Evolutionary conservation across 2,329 filamentous ascomycete species (phyloP), one percentile per base, ranked within the genome.

Genomic region (Sarocladium brachiariae): DNA sequence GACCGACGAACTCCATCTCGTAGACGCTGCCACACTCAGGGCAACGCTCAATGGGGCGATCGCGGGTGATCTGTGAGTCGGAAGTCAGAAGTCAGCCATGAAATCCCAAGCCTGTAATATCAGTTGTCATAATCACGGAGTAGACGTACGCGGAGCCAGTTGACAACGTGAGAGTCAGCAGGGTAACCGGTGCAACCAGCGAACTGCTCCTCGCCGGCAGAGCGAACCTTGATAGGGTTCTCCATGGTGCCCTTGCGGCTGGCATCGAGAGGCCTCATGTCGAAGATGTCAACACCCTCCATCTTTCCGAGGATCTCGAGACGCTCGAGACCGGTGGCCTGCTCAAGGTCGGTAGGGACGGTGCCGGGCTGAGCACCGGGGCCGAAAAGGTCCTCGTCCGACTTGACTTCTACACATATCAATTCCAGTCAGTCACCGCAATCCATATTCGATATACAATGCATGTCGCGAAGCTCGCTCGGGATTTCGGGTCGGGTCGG

Each of bases 231-330:
- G 67, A 99, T 95, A 61, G 93, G 93, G 74, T 96, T 77, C 58
- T 95, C 80, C 65, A 96, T 70, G 54, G 93, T 97, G 88, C 92
- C 92, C 72, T 81, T 81, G 67, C 93, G 85, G 70, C 87, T 93
- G 57, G 92, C 79, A 70, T 97, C 93, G 62, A 99, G 82, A 57
- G 93, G 93, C 72, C 83, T 86, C 93, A 97, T 96, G 76, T 99
- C 91, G 77, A 99, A 99, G 69, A 97, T 78, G 68, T 99, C 93
- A 63, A 96, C 77, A 59, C 93, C 91, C 79, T 97, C 89, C 87
- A 97, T 96, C 84, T 99, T 99, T 74, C 93, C 93, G 69, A 99
- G 80, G 65, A 99, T 93, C 75, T 99, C 93, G 62, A 99, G 82
- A 82, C 93, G 91, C 80, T 99, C 93, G 54, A 97, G 80, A 87